Percentiles rank a stretch among this genome's conserved stretches.
These are phyloP conservation scores for Colletotrichum horii DNA, from an alignment of 2,329 filamentous ascomycete genomes.

Conservation along the genomic window DNA sequence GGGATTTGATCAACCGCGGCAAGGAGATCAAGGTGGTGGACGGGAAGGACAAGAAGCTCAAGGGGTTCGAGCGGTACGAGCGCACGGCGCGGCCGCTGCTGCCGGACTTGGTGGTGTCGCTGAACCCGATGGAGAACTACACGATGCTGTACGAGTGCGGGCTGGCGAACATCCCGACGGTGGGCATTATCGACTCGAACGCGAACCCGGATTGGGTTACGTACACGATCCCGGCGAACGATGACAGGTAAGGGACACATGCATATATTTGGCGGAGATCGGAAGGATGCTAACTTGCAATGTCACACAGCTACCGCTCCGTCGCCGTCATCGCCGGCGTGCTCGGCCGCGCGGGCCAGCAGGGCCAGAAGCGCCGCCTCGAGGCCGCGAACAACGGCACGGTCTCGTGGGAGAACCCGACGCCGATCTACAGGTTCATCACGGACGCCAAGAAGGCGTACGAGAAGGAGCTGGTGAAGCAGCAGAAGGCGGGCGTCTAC, in stretches of 20 bases:
- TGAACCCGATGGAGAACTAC: slow-evolving; percentile 94
- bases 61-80: slow-evolving; percentile 70
- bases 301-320: slow-evolving; percentile 70
- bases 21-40: slow-evolving; percentile 79
- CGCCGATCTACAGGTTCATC: slow-evolving; percentile 47
- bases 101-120: slow-evolving; percentile 88
- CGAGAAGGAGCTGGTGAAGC: slow-evolving; percentile 37
- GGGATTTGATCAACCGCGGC: slow-evolving; percentile 80
- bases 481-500: slow-evolving; percentile 33
- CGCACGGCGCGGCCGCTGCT: slow-evolving; percentile 69
- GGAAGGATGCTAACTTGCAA: not conserved
- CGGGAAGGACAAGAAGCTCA: slow-evolving; percentile 65
- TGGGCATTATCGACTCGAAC: slow-evolving; percentile 94
- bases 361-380: slow-evolving; percentile 73
- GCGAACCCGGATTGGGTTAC: slow-evolving; percentile 92
- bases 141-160: slow-evolving; percentile 91
- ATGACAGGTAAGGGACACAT: slow-evolving; percentile 73
- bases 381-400: slow-evolving; percentile 64
- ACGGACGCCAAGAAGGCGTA: slow-evolving; percentile 28
- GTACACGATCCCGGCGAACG: slow-evolving; percentile 95
- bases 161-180: slow-evolving; percentile 86
- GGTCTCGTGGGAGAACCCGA: slow-evolving; percentile 65
- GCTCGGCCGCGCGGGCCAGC: slow-evolving; percentile 82
- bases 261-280: not conserved
- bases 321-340: slow-evolving; percentile 84